phyloP scores from a whole-genome alignment of 306 rosid genomes.

The Cercis canadensis region DNA sequence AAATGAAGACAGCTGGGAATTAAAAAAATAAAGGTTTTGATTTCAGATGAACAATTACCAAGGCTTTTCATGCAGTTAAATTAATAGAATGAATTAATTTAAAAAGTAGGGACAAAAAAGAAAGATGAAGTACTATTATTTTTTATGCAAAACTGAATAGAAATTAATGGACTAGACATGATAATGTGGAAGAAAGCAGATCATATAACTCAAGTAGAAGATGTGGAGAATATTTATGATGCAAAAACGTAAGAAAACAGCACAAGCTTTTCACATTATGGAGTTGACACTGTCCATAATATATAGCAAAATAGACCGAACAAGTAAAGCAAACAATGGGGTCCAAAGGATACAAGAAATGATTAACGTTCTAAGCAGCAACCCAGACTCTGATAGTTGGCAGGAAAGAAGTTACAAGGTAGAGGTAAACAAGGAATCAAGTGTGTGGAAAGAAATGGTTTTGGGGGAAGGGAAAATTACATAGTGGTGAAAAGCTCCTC shows the following conservation, averaged over 20 bases:
- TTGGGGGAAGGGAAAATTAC: neutral
- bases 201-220: neutral
- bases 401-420: slow-evolving; percentile 1
- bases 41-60: neutral
- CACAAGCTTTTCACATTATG: neutral
- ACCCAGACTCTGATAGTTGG: neutral
- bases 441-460: neutral
- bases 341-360: neutral
- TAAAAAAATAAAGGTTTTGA: neutral
- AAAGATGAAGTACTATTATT: neutral
- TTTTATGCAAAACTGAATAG: too few relatives aligned
- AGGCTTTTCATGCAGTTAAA: slow-evolving; percentile 12
- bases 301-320: neutral
- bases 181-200: neutral
- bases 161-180: too few relatives aligned
- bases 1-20: slow-evolving; percentile 3
- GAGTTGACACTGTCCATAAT: neutral
- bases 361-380: neutral
- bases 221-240: neutral
- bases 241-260: too few relatives aligned
- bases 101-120: neutral
- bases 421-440: neutral
- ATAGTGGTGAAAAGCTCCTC: neutral
- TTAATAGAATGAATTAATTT: neutral
- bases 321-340: neutral